Evolutionary conservation across 768 basidiomycete species (phyloP).

Genomic region (Termitomyces sp.): DNA sequence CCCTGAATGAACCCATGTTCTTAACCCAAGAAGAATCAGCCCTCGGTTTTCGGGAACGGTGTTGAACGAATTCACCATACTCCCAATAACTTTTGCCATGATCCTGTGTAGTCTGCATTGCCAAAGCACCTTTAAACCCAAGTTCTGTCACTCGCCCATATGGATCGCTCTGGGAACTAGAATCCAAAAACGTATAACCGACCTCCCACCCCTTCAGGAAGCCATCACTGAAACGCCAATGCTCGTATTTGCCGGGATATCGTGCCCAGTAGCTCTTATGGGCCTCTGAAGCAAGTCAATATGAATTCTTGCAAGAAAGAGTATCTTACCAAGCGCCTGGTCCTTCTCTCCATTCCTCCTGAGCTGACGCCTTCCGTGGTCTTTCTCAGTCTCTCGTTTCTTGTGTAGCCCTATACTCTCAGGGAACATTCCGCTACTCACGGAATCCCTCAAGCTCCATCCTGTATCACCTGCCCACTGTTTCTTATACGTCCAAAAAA

Average conservation of each 20-base stretch:
- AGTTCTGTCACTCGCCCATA: slow-evolving; percentile 40
- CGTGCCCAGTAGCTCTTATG: slow-evolving; percentile 39
- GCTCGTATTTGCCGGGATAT: slow-evolving; percentile 54
- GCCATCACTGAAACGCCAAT: slow-evolving; percentile 62
- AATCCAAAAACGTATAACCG: slow-evolving; percentile 48
- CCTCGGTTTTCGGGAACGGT: not conserved
- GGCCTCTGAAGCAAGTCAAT: slow-evolving; percentile 19
- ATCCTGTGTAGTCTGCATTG: slow-evolving; percentile 34
- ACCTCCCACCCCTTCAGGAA: slow-evolving; percentile 72
- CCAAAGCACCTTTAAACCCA: slow-evolving; percentile 63
- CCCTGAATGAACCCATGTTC: slow-evolving; percentile 66
- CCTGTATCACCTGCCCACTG: slow-evolving; percentile 58
- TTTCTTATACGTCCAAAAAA: slow-evolving; percentile 85
- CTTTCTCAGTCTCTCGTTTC: slow-evolving; percentile 15
- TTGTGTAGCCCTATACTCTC: slow-evolving; percentile 36
- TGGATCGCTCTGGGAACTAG: slow-evolving; percentile 8
- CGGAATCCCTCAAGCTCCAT: slow-evolving; percentile 69
- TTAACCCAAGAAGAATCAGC: slow-evolving; percentile 7
- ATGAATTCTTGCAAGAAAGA: not conserved
- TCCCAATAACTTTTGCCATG: slow-evolving; percentile 58
- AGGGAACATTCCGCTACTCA: slow-evolving; percentile 58
- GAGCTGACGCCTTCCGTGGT: slow-evolving; percentile 13
- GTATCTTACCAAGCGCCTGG: slow-evolving; percentile 24
- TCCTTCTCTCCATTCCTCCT: slow-evolving; percentile 22
- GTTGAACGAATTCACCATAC: slow-evolving; percentile 37